Base-by-base conservation (phyloP, 257 asterid genomes). In the Lycium ferocissimum region DNA sequence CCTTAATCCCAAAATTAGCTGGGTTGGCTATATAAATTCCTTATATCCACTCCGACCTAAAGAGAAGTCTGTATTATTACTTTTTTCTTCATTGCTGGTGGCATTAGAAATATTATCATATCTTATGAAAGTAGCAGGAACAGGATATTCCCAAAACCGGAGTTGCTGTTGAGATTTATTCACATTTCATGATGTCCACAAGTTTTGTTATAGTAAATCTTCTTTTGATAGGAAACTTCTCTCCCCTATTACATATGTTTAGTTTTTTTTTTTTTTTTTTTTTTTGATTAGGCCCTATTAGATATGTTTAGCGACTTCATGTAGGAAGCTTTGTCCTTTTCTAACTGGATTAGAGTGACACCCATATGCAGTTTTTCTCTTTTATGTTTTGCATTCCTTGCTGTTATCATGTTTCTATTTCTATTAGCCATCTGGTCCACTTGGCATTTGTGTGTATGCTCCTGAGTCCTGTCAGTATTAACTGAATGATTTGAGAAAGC, bases 21-120 rank as follows among this genome's bases (percentile, higher is more conserved):
- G 56, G 35, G n/a, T 71, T 43, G 56, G 79, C 79, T 71, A 40
- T 71, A 40, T 71, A 9, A 71, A 18, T 71, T 71, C 79, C 56
- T 17, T 43, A 71, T 40, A 71, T 71, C 56, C 56, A 18, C 53
- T 69, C 53, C 7, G 26, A 12, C 47, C 26, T 0, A 43, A 71
- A 40, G 79, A 18, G 54, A 43, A 40, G 56, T 43, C 56, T 40
- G 4, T 43, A 71, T 71, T 71, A 4, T 71, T 71, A 40, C 9
- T 1, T 71, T 71, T 40, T 54, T 45, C 45, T 10, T 15, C 59
- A 10, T 38, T 73, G 56, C 11, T 20, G 81, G 61, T 73, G 61
- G n/a, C 61, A 73, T 73, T 47, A 6, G 81, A 73, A 73, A 73
- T 26, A 73, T 45, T 45, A 73, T 5, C 56, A 11, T 22, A n/a